Evolutionary conservation across 1,284 basidiomycete genomes (phyloP).

Genomic region (Amylostereum areolatum): DNA sequence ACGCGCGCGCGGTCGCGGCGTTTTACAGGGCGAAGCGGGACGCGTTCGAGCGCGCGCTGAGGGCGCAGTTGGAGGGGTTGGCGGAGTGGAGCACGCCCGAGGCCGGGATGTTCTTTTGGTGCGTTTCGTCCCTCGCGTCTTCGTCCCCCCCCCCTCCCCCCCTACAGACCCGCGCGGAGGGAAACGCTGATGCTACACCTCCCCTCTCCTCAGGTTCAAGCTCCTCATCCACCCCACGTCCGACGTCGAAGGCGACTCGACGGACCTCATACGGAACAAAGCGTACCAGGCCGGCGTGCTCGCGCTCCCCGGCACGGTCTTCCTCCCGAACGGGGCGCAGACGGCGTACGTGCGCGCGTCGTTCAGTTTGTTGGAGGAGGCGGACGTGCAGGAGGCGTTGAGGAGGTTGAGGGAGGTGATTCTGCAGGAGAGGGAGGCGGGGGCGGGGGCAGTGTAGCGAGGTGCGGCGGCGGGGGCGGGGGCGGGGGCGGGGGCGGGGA

Average conservation of each 20-base stretch:
- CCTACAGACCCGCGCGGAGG: no score
- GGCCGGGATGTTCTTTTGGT: conserved; percentile 92
- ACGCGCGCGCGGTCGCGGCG: conserved; percentile 65
- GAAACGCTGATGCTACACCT: conserved; percentile 1
- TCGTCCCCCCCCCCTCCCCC: background rate
- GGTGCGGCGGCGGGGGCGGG: no score
- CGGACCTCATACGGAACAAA: conserved; percentile 69
- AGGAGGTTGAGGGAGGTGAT: conserved; percentile 62
- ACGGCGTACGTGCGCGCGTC: conserved; percentile 74
- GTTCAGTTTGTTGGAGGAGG: conserved; percentile 71
- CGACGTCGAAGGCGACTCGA: conserved; percentile 64
- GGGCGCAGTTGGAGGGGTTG: conserved; percentile 67
- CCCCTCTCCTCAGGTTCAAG: conserved; percentile 61
- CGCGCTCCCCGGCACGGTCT: conserved; percentile 79
- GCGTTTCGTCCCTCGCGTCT: conserved; percentile 24
- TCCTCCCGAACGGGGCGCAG: conserved; percentile 65
- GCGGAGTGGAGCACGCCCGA: conserved; percentile 84
- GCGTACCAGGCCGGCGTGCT: conserved; percentile 82
- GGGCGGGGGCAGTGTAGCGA: no score
- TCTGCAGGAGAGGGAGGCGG: conserved; percentile 32
- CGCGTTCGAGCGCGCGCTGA: conserved; percentile 74
- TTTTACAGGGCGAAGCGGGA: conserved; percentile 82
- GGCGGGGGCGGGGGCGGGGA: background rate
- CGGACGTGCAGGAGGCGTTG: conserved; percentile 73
- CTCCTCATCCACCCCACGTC: conserved; percentile 38